phyloP scores from a whole-genome alignment of 441 rosid genomes.

The Gossypium gossypioides region DNA sequence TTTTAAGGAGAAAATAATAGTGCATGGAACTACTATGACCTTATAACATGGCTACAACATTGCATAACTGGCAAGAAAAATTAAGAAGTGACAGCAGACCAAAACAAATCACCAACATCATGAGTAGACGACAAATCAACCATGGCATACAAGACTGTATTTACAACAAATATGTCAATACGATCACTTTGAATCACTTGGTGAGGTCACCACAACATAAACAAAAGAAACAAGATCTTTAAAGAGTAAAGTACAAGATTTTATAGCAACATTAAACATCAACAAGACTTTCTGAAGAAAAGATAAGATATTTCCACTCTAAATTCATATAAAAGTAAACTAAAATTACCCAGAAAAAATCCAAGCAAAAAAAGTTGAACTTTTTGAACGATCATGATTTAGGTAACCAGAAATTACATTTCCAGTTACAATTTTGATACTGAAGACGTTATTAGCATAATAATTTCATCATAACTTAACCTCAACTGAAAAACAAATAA shows the following conservation, averaged over 20 bases:
- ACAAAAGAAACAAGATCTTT: neutral
- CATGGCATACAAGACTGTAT: neutral
- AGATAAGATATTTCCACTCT: neutral
- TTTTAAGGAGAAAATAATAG: neutral
- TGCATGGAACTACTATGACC: neutral
- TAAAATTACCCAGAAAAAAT: neutral
- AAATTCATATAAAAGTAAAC: constrained; percentile 5
- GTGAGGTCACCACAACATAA: neutral
- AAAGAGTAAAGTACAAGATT: neutral
- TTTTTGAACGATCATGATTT: neutral
- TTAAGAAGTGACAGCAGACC: neutral
- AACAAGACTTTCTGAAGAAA: neutral
- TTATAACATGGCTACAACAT: neutral
- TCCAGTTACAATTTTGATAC: neutral
- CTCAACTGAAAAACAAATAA: neutral
- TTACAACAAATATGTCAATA: neutral
- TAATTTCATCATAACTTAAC: neutral
- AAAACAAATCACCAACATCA: neutral
- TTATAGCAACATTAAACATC: neutral
- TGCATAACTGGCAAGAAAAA: neutral
- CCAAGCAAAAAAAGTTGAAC: neutral
- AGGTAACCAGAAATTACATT: neutral
- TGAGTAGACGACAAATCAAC: neutral
- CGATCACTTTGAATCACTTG: neutral
- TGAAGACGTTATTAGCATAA: neutral